Evolutionary conservation across 768 basidiomycete genomes (phyloP).

Genomic region (Psilocybe cubensis): DNA sequence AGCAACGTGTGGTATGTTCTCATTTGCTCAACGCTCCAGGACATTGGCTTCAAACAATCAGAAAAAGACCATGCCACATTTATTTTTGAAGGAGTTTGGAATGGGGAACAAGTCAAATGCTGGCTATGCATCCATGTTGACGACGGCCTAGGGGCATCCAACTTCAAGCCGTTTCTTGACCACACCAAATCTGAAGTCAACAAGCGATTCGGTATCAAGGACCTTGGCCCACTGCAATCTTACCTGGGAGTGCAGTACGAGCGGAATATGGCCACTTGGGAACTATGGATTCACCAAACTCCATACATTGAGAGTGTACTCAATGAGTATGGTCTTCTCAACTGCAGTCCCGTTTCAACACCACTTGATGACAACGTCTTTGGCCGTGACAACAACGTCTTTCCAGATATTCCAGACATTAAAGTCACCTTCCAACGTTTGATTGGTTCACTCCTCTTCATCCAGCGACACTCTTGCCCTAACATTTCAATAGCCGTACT

Average conservation of each 20-base stretch:
- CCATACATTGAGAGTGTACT: constrained; percentile 13
- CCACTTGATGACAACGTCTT: constrained; percentile 29
- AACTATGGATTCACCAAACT: constrained; percentile 32
- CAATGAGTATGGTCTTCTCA: not conserved
- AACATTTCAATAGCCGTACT: constrained; percentile 42
- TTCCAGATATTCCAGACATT: constrained; percentile 8
- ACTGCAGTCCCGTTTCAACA: constrained; percentile 9
- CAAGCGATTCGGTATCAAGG: constrained; percentile 19
- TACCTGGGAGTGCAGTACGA: constrained; percentile 23
- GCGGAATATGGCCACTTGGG: constrained; percentile 13
- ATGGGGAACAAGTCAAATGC: not conserved
- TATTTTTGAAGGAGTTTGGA: not conserved
- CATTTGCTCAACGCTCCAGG: constrained; percentile 8
- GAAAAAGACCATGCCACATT: constrained; percentile 24
- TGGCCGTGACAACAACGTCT: constrained; percentile 35
- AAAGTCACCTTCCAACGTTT: constrained; percentile 28
- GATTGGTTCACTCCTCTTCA: constrained; percentile 28
- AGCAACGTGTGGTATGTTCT: constrained; percentile 21
- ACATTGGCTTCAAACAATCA: constrained; percentile 17
- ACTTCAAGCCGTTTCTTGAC: constrained; percentile 7
- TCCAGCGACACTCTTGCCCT: constrained; percentile 34
- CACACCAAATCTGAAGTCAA: constrained; percentile 14
- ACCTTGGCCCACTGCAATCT: constrained; percentile 27
- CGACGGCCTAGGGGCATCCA: constrained; percentile 23
- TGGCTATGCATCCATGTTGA: constrained; percentile 28